Conservation (phyloP, 305 asterid genomes). For the Solanum hybrid region DNA sequence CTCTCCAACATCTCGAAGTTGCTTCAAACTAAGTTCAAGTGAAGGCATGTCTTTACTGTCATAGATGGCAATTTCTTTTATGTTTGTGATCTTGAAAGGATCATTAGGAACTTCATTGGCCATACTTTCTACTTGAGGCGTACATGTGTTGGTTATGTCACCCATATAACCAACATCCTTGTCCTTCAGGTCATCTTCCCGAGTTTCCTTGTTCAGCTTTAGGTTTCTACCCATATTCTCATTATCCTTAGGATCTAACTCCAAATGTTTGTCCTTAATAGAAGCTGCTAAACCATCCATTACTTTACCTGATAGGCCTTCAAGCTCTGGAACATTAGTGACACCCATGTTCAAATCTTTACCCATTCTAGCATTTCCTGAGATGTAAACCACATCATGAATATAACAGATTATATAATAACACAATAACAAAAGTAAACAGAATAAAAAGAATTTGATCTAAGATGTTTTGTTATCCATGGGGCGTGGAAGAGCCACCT, state of each 20-base stretch:
- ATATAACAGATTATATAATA: neutral
- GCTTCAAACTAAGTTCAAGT: slow-evolving; percentile 31
- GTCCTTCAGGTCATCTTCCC: slow-evolving; percentile 10
- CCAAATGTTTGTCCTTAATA: slow-evolving; percentile 7
- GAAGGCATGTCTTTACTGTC: slow-evolving; percentile 21
- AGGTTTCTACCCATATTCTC: slow-evolving; percentile 10
- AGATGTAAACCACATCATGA: neutral
- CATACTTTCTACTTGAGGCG: slow-evolving; percentile 12
- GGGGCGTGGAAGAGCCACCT: neutral
- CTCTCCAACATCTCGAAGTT: slow-evolving; percentile 21
- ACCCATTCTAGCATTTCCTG: slow-evolving; percentile 19
- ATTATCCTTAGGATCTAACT: slow-evolving; percentile 10
- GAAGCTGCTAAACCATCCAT: slow-evolving; percentile 7
- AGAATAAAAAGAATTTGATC: neutral
- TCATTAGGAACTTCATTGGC: slow-evolving; percentile 15
- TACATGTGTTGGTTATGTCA: slow-evolving; percentile 6
- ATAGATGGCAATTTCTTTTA: slow-evolving; percentile 13
- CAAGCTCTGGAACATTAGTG: slow-evolving; percentile 13
- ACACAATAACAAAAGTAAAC: neutral
- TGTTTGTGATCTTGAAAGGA: slow-evolving; percentile 9
- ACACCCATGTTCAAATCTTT: slow-evolving; percentile 32
- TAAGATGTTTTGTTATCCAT: neutral
- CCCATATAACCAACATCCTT: slow-evolving; percentile 15
- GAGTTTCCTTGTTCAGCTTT: slow-evolving; percentile 11
- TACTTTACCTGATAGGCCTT: slow-evolving; percentile 12